These are phyloP conservation scores for Tranzscheliella williamsii DNA, from an alignment of 1,284 basidiomycete genomes.

Conservation along the genomic window DNA sequence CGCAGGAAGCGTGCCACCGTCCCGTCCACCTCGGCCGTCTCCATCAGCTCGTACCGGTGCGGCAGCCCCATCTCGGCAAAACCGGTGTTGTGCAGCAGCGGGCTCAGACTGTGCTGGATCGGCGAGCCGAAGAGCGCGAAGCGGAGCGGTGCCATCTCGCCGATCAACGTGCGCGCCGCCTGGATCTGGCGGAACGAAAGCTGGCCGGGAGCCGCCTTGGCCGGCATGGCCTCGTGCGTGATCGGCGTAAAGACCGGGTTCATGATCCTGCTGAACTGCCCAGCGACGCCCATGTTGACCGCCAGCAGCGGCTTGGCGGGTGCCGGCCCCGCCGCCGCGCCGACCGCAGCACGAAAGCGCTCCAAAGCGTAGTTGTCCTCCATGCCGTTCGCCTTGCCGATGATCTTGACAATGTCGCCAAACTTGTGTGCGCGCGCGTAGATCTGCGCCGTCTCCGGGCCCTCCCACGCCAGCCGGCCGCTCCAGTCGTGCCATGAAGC, in stretches of 20 bases:
- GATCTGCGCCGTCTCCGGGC: conserved; percentile 66
- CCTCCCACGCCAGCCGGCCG: conserved; percentile 81
- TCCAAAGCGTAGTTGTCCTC: conserved; percentile 81
- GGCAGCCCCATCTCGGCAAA: conserved; percentile 82
- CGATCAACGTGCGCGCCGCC: conserved; percentile 76
- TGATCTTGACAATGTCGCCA: conserved; percentile 90
- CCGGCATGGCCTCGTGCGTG: conserved; percentile 81
- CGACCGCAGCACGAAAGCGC: conserved; percentile 70
- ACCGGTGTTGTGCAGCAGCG: conserved; percentile 87
- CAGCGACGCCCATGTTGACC: conserved; percentile 87
- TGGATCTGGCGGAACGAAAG: conserved; percentile 85
- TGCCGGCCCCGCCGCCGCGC: conserved; percentile 4
- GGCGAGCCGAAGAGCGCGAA: conserved; percentile 90
- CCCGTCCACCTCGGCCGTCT: conserved; percentile 72
- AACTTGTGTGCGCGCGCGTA: conserved; percentile 34
- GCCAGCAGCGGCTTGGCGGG: conserved; percentile 73
- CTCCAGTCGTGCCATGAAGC: conserved; percentile 94
- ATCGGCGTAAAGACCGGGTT: conserved; percentile 86
- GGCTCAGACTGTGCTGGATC: conserved; percentile 86
- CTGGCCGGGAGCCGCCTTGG: conserved; percentile 84
- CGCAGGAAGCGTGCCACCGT: conserved; percentile 70
- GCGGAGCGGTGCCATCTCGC: conserved; percentile 71
- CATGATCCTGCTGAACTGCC: conserved; percentile 79
- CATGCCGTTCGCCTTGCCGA: conserved; percentile 76
- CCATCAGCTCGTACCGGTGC: conserved; percentile 66